Evolutionary conservation across 352 stramenopile species (phyloP), one percentile per base, ranked within the genome.

Genomic region (Phytophthora constricta): DNA sequence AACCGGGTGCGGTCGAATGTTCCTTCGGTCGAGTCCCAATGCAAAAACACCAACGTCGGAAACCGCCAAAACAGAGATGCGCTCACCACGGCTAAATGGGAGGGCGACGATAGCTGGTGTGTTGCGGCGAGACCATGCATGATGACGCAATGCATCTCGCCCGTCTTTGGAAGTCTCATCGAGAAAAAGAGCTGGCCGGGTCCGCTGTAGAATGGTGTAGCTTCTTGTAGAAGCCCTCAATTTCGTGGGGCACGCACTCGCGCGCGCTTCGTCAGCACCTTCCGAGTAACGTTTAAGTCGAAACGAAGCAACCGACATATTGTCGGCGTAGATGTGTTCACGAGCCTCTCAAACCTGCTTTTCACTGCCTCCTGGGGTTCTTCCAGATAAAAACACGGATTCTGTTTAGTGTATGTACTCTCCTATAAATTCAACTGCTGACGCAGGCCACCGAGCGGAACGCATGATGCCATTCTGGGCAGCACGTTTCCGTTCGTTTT

Each of bases 1-100:
- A 75, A 75, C 14, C 1, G 7, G 7, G 4, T 13, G 4, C 60
- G 55, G 42, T 58, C 60, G 41, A 70, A 75, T 17, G 61, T 75
- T 4, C 61, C 67, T 2, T 16, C 25, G 2, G 61, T 70, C 13
- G 20, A 19, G 0, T 52, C 67, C 34, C 46, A 67, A 1, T 42
- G 19, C 22, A 70, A 47, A 34, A 70, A 66, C 60, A 31, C 51
- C 47, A 11, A 58, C 25, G 22, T 75, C 67, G 13, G 70, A 47
- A 7, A 56, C 67, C 1, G 56, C 50, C 4, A 70, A 17, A 3
- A 70, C 46, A 1, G 61, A 74, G 9, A 75, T 3, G 1, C 55
- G 48, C 27, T 75, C n/a, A 4, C 60, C 60, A 20, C 55, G 49
- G 5, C 17, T 37, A n/a, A 62, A 60, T 0, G 67, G 67, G 4